Base-by-base conservation (phyloP, 2,329 filamentous ascomycete genomes). In the Teratosphaeria destructans region DNA sequence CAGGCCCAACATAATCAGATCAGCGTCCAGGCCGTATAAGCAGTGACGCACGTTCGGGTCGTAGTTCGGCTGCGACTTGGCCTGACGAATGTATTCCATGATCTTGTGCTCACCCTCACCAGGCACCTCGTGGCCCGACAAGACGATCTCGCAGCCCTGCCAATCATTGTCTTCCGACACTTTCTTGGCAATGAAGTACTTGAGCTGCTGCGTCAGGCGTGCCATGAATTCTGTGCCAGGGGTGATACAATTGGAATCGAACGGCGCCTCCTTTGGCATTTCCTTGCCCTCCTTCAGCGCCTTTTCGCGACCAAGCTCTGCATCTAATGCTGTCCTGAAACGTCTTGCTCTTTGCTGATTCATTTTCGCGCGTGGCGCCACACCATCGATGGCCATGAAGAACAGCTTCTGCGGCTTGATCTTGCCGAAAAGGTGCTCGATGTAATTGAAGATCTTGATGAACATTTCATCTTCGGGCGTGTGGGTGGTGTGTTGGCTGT, bases 91-190 rank as follows among this genome's bases (percentile, higher is more conserved):
- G 75, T 99, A 99, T 76, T 99, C 95, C 94, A 99, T 99, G 76
- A 99, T 96, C 79, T 99, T 99, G 80, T 99, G 94, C 76, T 99
- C 94, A 68, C 94, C 94, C 77, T 99, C 95, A 68, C 94, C 94
- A 6, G 94, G 94, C 29, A 97, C 93, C 75, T 99, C 95, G 72
- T 99, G 95, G 58, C 95, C 94, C 5, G 94, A 99, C 61, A 99
- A 82, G 57, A 99, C 91, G 67, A 99, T 87, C 72, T 97, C 92
- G 65, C 95, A 94, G 61, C 89, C 89, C 77, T 99, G 94, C 94
- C 94, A 99, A 70, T 99, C 94, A 55, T 87, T 85, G 74, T 99
- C 94, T 74, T 99, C 93, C 2, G 91, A 94, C 11, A 99, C 87
- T 77, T 99, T 99, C 78, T 99, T 99, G 79, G 90, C 95, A 79